A percentile compares a stretch with the other conserved stretches of the same genome.
These are phyloP conservation scores for Fistulifera solaris DNA, from an alignment of 108 stramenopile genomes.

Conservation along the genomic window DNA sequence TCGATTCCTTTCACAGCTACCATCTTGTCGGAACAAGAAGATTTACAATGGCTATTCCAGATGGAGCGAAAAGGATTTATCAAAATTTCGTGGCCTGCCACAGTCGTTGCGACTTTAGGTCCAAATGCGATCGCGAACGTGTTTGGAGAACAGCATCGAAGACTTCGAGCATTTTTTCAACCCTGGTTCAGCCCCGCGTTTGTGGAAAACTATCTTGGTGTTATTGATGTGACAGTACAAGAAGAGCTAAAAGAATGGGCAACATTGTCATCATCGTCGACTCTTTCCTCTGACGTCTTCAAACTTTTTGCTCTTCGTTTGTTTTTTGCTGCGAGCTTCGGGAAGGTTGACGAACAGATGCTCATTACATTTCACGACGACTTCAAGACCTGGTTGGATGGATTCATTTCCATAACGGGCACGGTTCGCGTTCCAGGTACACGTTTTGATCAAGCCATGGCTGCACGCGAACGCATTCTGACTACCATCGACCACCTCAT, in stretches of 20 bases:
- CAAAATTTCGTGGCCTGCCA: not conserved
- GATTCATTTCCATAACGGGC: not conserved
- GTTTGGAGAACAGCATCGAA: not conserved
- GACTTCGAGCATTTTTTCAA: not conserved
- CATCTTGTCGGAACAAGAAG: no score
- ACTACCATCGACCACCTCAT: not conserved
- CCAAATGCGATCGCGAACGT: not conserved
- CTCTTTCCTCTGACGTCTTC: not conserved
- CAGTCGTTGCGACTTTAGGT: not conserved
- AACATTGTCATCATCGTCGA: no score
- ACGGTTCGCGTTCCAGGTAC: not conserved
- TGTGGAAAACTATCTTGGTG: not conserved
- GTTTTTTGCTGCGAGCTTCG: not conserved
- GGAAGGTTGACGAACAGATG: not conserved
- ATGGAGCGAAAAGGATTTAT: not conserved
- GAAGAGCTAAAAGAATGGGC: not conserved
- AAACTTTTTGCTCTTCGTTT: slow-evolving; percentile 1
- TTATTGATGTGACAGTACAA: not conserved
- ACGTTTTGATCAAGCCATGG: not conserved
- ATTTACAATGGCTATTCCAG: not conserved
- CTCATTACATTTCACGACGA: not conserved
- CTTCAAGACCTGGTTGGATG: not conserved
- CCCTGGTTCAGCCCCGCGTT: not conserved
- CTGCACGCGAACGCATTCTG: not conserved
- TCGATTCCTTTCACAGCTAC: no score